Percentiles rank a stretch among this genome's conserved stretches.
These are phyloP conservation scores for Phylloporus arenicola DNA, from an alignment of 768 basidiomycete genomes.

Conservation along the genomic window DNA sequence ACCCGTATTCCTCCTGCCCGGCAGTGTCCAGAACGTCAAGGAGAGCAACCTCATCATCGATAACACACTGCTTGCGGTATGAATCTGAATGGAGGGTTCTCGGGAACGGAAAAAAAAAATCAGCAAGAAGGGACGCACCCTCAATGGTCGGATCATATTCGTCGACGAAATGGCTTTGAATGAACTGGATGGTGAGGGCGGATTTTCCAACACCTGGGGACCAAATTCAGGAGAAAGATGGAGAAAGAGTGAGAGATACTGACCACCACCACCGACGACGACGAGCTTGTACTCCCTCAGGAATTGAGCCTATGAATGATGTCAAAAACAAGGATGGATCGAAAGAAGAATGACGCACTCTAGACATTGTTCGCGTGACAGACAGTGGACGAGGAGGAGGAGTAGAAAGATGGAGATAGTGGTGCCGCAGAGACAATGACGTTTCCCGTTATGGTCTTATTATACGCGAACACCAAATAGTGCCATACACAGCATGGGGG, in stretches of 20 bases:
- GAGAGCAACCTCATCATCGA: slow-evolving; percentile 97
- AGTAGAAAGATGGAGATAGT: slow-evolving; percentile 12
- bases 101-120: background rate
- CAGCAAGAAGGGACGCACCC: slow-evolving; percentile 39
- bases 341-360: slow-evolving; percentile 14
- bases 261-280: slow-evolving; percentile 96
- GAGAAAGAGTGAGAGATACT: slow-evolving; percentile 34
- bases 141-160: slow-evolving; percentile 96
- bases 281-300: slow-evolving; percentile 97
- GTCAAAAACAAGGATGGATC: background rate
- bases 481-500: slow-evolving; percentile 12
- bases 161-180: slow-evolving; percentile 91
- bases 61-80: slow-evolving; percentile 94
- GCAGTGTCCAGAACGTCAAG: slow-evolving; percentile 97
- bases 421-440: slow-evolving; percentile 1
- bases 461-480: slow-evolving; percentile 20
- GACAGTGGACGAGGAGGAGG: background rate
- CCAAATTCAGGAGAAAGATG: background rate
- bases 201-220: slow-evolving; percentile 61
- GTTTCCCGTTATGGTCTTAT: slow-evolving; percentile 12
- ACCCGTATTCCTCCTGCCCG: slow-evolving; percentile 98
- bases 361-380: slow-evolving; percentile 23
- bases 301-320: slow-evolving; percentile 62
- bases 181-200: slow-evolving; percentile 95
- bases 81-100: slow-evolving; percentile 54